Evolutionary conservation across 116 monocot species (phyloP), one percentile per base, ranked within the genome.

Genomic region (Papilionanthe hybrid): DNA sequence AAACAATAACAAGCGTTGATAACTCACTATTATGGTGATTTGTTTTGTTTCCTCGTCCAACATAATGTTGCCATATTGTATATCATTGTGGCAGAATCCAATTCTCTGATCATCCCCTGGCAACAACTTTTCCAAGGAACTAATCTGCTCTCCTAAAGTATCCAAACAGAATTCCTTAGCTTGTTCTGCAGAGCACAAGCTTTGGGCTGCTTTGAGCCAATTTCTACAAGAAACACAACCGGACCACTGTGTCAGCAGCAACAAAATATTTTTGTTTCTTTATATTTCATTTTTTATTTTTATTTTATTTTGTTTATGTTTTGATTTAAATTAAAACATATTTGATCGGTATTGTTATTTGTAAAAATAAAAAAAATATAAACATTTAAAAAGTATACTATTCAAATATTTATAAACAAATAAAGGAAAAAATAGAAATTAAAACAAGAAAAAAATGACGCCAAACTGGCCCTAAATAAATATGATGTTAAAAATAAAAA

Each of bases 41-140:
- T 78, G 25, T 78, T 78, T 80, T 22, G 87, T 84, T 65, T 81
- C 81, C 78, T 90, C 87, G 69, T 90, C 90, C 41, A 90, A 87
- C 90, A 90, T 87, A 44, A 87, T 87, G 55, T 90, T 90, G 29
- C 90, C 90, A 81, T 90, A 90, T 57, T 90, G 87, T 30, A 90
- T 82, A 77, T 90, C 87, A 72, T 90, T 90, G 76, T 90, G 90
- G 72, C 90, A 90, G 81, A 90, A 90, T 72, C 86, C 87, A 63
- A 85, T 81, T 72, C 12, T 78, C 76, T 87, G 85, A 57, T 78
- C 75, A 55, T 82, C 81, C n/a, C 69, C 80, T 2, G 79, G 71
- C 55, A 90, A 37, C 76, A 80, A 75, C 28, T 76, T 86, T 78
- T 90, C 87, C 75, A 87, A 81, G 20, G 78, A 41, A 44, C 73